phyloP scores from a whole-genome alignment of 2,329 filamentous ascomycete species.

The Cercospora berteroae region DNA sequence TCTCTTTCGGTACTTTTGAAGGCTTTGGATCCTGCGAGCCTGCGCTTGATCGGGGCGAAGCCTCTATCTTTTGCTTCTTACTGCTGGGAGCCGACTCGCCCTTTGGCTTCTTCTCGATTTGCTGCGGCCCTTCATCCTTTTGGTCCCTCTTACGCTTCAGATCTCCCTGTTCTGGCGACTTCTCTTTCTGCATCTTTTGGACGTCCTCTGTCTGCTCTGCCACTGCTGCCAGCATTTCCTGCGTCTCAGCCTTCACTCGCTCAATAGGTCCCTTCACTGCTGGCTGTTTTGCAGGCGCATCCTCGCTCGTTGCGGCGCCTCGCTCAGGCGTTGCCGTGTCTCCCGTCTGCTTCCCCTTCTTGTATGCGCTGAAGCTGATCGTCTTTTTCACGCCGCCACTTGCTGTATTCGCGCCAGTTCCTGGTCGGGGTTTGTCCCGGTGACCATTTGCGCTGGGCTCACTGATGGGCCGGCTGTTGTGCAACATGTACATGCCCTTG shows the following conservation, averaged over 20 bases:
- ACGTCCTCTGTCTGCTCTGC: slow-evolving; percentile 24
- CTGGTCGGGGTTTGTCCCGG: slow-evolving; percentile 30
- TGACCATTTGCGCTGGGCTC: slow-evolving; percentile 30
- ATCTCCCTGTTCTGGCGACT: slow-evolving; percentile 23
- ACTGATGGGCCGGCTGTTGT: slow-evolving; percentile 32
- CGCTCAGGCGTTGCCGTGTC: slow-evolving; percentile 33
- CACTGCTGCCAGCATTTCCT: slow-evolving; percentile 34
- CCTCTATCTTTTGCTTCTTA: slow-evolving; percentile 18
- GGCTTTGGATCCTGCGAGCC: not conserved
- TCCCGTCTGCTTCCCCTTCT: slow-evolving; percentile 52
- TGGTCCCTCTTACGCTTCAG: slow-evolving; percentile 33
- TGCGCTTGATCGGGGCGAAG: slow-evolving; percentile 3
- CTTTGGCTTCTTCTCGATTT: slow-evolving; percentile 7
- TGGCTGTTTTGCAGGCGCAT: slow-evolving; percentile 29
- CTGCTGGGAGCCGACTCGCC: not conserved
- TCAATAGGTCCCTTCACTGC: slow-evolving; percentile 37
- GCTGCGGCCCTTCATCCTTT: not conserved
- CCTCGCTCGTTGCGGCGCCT: slow-evolving; percentile 17
- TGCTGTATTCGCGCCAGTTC: slow-evolving; percentile 44
- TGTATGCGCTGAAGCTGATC: slow-evolving; percentile 61
- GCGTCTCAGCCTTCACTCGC: slow-evolving; percentile 35
- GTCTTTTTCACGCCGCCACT: slow-evolving; percentile 55
- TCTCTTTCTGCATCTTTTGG: slow-evolving; percentile 17
- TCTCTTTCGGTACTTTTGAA: not conserved
- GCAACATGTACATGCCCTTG: slow-evolving; percentile 33